Conservation (phyloP, 257 asterid species). For the Nicotiana sylvestris region DNA sequence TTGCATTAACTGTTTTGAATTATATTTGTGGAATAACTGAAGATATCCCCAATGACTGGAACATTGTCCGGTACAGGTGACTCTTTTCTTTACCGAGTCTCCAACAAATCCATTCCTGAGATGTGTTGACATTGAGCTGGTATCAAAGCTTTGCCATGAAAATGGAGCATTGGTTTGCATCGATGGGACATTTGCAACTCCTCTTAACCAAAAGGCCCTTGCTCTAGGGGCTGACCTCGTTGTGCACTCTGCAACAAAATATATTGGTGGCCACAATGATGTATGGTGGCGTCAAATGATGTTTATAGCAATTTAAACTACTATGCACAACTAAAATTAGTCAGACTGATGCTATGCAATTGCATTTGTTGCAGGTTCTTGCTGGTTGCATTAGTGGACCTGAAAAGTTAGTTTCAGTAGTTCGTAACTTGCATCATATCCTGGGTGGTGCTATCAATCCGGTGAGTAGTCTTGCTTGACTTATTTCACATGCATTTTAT, state of each 20-base stretch:
- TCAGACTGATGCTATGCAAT: neutral
- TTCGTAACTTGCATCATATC: constrained; percentile 83
- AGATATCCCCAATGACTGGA: neutral
- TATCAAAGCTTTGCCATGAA: constrained; percentile 80
- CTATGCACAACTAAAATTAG: neutral
- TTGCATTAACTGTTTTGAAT: neutral
- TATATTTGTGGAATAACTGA: neutral
- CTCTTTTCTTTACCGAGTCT: constrained; percentile 84
- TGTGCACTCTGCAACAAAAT: constrained; percentile 85
- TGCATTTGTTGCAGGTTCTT: constrained; percentile 50
- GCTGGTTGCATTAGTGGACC: constrained; percentile 93
- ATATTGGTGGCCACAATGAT: constrained; percentile 88
- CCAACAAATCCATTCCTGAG: constrained; percentile 93
- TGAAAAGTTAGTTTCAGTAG: constrained; percentile 54
- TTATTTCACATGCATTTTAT: neutral
- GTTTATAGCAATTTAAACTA: neutral
- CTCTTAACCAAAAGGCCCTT: constrained; percentile 89
- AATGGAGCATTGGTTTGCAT: constrained; percentile 78
- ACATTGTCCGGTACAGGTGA: constrained; percentile 50
- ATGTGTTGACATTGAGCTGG: constrained; percentile 87
- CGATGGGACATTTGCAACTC: constrained; percentile 94
- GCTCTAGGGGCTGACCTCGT: constrained; percentile 93
- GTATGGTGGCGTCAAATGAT: constrained; percentile 32
- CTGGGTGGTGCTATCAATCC: constrained; percentile 89
- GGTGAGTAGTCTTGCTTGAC: constrained; percentile 42